phyloP scores from a whole-genome alignment of 208 protist species.

The Leishmania lainsoni region DNA sequence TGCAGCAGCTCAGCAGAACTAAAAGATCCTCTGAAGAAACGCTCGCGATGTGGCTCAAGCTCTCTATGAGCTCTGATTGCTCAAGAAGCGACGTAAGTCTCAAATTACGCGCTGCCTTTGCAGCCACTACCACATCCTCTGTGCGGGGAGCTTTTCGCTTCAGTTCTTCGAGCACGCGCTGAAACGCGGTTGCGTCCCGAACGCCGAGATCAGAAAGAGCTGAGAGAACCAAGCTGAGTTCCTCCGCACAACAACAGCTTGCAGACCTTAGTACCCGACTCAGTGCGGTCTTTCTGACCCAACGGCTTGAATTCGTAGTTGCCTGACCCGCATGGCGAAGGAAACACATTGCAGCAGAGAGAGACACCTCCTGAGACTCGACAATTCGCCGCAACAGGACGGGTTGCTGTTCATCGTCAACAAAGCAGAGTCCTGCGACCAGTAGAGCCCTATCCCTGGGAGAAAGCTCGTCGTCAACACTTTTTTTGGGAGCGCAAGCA shows the following conservation, averaged over 20 bases:
- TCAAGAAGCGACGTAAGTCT: conserved; percentile 19
- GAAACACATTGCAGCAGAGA: conserved; percentile 3
- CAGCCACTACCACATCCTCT: conserved; percentile 15
- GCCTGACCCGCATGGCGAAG: conserved; percentile 6
- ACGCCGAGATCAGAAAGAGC: conserved; percentile 21
- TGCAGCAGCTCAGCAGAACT: conserved; percentile 19
- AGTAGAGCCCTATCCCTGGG: conserved; percentile 7
- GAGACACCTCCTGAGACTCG: conserved; percentile 9
- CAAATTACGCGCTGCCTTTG: conserved; percentile 19
- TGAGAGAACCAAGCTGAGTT: conserved; percentile 17
- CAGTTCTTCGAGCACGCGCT: conserved; percentile 18
- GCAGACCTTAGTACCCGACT: conserved; percentile 1
- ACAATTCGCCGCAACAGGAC: conserved; percentile 12
- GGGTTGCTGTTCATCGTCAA: conserved; percentile 14
- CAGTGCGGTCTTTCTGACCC: conserved; percentile 6
- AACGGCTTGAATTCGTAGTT: conserved; percentile 6
- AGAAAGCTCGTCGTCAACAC: conserved; percentile 1
- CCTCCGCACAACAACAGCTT: conserved; percentile 3
- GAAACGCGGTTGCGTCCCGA: conserved; percentile 26
- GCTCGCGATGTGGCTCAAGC: conserved; percentile 2
- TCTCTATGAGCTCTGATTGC: conserved; percentile 5
- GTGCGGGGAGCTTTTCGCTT: conserved; percentile 1
- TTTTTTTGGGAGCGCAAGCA: neutral
- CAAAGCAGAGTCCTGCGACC: conserved; percentile 19
- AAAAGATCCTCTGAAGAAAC: conserved; percentile 16